Conservation (phyloP, 192 early-diverging fungal species). For the Backusella sp. region DNA sequence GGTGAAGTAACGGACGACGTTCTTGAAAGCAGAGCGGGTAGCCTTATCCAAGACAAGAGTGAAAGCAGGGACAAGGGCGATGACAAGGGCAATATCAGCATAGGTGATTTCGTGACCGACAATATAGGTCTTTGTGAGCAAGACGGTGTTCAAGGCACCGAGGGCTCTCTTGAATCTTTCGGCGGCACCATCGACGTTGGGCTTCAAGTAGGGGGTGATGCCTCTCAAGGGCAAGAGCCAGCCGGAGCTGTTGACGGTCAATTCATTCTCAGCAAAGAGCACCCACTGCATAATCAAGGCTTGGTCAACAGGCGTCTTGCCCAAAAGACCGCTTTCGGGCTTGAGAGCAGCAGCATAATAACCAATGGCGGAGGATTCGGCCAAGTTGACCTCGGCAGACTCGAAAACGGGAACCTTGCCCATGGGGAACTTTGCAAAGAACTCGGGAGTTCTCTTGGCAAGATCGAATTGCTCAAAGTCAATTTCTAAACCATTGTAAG, state of each 20-base stretch:
- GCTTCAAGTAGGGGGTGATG: conserved; percentile 40
- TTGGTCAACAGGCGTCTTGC: conserved; percentile 55
- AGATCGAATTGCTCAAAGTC: conserved; percentile 63
- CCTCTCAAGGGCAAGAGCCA: conserved; percentile 49
- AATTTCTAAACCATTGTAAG: conserved; percentile 77
- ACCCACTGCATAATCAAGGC: conserved; percentile 65
- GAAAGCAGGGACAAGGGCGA: conserved; percentile 46
- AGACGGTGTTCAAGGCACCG: conserved; percentile 70
- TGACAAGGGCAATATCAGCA: conserved; percentile 80
- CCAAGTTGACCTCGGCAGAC: conserved; percentile 66
- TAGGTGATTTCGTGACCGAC: conserved; percentile 91
- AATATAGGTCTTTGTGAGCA: conserved; percentile 85
- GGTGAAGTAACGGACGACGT: conserved; percentile 89
- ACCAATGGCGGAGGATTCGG: conserved; percentile 88
- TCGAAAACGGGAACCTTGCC: conserved; percentile 93
- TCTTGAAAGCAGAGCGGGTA: conserved; percentile 81
- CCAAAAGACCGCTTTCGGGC: conserved; percentile 52
- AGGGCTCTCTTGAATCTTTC: conserved; percentile 64
- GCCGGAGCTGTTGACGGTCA: conserved; percentile 38
- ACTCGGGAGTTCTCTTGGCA: conserved; percentile 73
- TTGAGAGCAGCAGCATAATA: conserved; percentile 76
- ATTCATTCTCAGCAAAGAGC: conserved; percentile 61
- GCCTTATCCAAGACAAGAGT: conserved; percentile 64
- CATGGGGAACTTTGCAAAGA: conserved; percentile 84
- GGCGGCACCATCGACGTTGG: conserved; percentile 65